Evolutionary conservation across 208 protist species (phyloP), one percentile per base, ranked within the genome.

Genomic region (Leishmania gerbilli): DNA sequence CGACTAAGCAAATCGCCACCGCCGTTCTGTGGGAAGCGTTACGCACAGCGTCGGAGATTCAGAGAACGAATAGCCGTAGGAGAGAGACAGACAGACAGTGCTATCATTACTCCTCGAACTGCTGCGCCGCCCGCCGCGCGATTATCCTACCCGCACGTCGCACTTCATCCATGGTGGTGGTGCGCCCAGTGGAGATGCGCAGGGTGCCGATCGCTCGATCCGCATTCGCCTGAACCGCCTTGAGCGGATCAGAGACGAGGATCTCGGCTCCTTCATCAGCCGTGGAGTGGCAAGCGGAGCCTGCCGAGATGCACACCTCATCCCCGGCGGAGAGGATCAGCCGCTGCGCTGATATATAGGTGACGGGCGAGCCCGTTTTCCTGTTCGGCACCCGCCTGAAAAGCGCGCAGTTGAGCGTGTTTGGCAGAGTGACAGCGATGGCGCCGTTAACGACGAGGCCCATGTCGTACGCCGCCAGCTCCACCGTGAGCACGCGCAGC

Each of bases 341-440:
- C 19, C 88, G 84, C 75, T 87, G 85, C 0, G 93, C 92, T 9
- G 92, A 95, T 62, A 98, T 95, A 83, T 94, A 97, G 42, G 80
- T 90, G 15, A 87, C 77, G 1, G 80, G 64, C 37, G 82, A 71
- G 3, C 79, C 77, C 51, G 84, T 77, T 42, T 77, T 85, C 27
- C 45, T 60, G 77, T 92, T 87, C 5, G 82, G 68, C 9, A 87
- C 72, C 19, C 80, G 79, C 74, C 91, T 96, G 80, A 89, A 95
- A 7, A 95, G 65, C 13, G 95, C 92, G 76, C 90, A 90, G 85
- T 95, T 98, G 24, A 98, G 88, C 45, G 95, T 98, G 87, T 98
- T 98, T 24, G 93, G 93, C 27, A 98, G 88, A 24, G 87, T 85
- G 42, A 83, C 76, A 0, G 11, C 49, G 37, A 93, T 47, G 60